These are phyloP conservation scores for Rhodotorula paludigena DNA, from an alignment of 768 basidiomycete genomes.

Conservation along the genomic window DNA sequence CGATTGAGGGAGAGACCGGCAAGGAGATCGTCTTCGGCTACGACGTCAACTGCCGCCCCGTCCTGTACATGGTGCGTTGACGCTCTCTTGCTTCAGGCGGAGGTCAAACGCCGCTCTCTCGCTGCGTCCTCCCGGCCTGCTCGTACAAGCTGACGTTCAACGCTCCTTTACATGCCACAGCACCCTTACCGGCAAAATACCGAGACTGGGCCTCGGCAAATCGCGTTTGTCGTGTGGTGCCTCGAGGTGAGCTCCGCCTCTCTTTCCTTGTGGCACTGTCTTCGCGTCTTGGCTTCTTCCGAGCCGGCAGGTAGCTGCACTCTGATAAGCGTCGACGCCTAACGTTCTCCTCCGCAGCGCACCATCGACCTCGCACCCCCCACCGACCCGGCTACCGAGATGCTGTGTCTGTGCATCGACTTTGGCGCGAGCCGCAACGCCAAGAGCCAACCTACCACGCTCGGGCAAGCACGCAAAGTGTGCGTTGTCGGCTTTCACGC, in stretches of 20 bases:
- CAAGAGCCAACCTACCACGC: conserved; percentile 40
- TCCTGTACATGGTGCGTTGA: conserved; percentile 35
- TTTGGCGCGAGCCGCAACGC: conserved; percentile 37
- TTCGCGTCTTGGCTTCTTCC: neutral
- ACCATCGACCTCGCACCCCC: conserved; percentile 33
- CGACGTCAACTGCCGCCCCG: conserved; percentile 54
- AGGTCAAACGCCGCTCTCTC: no score
- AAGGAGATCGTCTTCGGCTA: conserved; percentile 75
- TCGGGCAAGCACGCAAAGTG: conserved; percentile 42
- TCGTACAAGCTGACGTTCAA: neutral
- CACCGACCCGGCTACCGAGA: conserved; percentile 31
- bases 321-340: neutral
- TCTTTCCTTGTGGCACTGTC: no score
- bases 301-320: no score
- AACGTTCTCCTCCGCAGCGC: conserved; percentile 1
- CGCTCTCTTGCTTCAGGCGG: no score
- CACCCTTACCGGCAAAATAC: conserved; percentile 65
- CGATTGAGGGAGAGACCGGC: conserved; percentile 73
- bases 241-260: conserved; percentile 52
- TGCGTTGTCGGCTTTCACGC: neutral
- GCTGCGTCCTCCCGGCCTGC: neutral
- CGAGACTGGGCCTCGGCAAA: conserved; percentile 47
- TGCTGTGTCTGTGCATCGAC: conserved; percentile 42
- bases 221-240: conserved; percentile 66
- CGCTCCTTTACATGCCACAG: neutral